Evolutionary conservation across 2,329 filamentous ascomycete species (phyloP).

Genomic region (Xylaria sp.): DNA sequence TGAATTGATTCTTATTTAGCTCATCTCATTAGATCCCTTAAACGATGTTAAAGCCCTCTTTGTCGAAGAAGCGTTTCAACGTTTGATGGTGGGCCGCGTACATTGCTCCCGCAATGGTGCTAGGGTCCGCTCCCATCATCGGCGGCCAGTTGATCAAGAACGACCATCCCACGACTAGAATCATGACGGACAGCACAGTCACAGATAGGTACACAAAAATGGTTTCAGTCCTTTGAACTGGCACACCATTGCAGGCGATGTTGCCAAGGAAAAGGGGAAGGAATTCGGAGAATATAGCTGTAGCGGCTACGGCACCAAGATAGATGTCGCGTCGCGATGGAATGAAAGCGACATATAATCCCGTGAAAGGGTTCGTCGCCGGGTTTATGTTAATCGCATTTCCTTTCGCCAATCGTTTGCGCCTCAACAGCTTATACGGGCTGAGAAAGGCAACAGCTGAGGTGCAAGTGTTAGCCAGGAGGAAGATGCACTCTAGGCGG

Average conservation of each 20-base stretch:
- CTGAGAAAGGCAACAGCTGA: constrained; percentile 53
- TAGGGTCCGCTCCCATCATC: constrained; percentile 53
- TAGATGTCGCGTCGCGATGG: constrained; percentile 45
- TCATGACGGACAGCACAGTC: constrained; percentile 50
- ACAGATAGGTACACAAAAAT: constrained; percentile 49
- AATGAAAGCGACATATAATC: constrained; percentile 46
- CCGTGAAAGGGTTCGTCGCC: constrained; percentile 53
- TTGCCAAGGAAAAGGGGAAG: constrained; percentile 57
- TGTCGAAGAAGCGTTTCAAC: constrained; percentile 5
- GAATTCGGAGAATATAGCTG: constrained; percentile 54
- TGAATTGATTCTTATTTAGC: background rate
- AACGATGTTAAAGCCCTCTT: background rate
- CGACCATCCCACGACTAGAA: constrained; percentile 46
- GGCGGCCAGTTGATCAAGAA: constrained; percentile 51
- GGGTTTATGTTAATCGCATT: constrained; percentile 48
- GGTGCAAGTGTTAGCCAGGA: too few species aligned
- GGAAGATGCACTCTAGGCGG: too few species aligned
- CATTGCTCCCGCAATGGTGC: constrained; percentile 52
- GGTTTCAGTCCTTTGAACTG: constrained; percentile 47
- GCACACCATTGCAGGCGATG: constrained; percentile 52
- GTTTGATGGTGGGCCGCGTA: constrained; percentile 40
- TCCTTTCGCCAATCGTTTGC: constrained; percentile 43
- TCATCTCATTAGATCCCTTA: background rate
- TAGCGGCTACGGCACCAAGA: constrained; percentile 48
- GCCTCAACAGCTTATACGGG: constrained; percentile 51